These are phyloP conservation scores for Rheum nobile DNA, from an alignment of 148 eudicot genomes.

Conservation along the genomic window DNA sequence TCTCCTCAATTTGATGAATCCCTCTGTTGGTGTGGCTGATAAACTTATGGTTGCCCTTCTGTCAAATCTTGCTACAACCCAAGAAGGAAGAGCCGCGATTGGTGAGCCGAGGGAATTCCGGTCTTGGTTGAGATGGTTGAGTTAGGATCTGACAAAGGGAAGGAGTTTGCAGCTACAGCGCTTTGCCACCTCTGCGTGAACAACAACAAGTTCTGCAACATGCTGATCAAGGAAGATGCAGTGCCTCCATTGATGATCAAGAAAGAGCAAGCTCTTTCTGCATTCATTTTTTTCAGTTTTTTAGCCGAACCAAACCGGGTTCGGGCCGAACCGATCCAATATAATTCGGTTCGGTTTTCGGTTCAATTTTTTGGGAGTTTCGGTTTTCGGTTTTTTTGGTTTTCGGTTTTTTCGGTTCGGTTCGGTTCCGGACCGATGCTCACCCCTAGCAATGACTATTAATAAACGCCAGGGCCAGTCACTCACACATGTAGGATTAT, in stretches of 20 bases:
- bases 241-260: slow-evolving; percentile 75
- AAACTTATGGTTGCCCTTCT: slow-evolving; percentile 45
- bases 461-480: no score
- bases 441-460: no score
- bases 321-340: no score
- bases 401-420: no score
- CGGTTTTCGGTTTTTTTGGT: no score
- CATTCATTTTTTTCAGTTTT: no score
- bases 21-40: slow-evolving; percentile 58
- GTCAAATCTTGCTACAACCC: slow-evolving; percentile 52
- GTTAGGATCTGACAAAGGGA: slow-evolving; percentile 59
- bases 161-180: slow-evolving; percentile 67
- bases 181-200: slow-evolving; percentile 48
- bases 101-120: slow-evolving; percentile 42
- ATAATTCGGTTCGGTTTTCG: no score
- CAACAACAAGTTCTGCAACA: slow-evolving; percentile 33
- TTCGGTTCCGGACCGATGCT: no score
- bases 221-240: slow-evolving; percentile 54
- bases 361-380: no score
- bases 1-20: slow-evolving; percentile 57
- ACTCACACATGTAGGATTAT: no score
- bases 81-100: slow-evolving; percentile 45
- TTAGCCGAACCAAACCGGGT: no score
- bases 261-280: no score
- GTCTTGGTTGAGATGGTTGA: slow-evolving; percentile 58